phyloP scores from a whole-genome alignment of 257 asterid genomes.

The Penstemon barbatus region DNA sequence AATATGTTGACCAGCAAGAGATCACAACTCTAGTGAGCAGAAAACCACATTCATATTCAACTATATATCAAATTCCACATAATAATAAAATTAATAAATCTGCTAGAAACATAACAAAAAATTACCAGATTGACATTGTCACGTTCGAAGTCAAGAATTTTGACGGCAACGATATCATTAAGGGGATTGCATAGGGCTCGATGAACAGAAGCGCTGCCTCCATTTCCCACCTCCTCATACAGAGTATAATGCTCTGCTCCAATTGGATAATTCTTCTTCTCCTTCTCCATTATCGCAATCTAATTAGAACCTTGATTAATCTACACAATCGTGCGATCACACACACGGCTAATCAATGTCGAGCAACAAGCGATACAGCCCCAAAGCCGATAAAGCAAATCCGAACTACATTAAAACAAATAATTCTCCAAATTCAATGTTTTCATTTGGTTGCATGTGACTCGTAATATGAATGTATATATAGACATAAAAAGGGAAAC shows the following conservation, averaged over 20 bases:
- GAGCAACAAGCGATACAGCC: conserved; percentile 38
- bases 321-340: too few relatives aligned
- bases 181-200: conserved; percentile 75
- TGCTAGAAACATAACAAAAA: neutral
- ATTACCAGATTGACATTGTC: conserved; percentile 84
- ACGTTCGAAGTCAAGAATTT: conserved; percentile 92
- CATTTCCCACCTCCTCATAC: conserved; percentile 85
- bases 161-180: conserved; percentile 76
- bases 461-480: conserved; percentile 13
- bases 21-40: neutral
- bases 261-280: conserved; percentile 87
- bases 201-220: conserved; percentile 91
- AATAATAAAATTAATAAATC: neutral
- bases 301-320: too few relatives aligned
- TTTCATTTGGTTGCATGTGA: conserved; percentile 37
- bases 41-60: neutral
- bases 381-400: conserved; percentile 34
- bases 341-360: conserved; percentile 33
- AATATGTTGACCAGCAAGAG: neutral
- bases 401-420: conserved; percentile 38
- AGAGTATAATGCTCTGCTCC: conserved; percentile 78
- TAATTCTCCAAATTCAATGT: conserved; percentile 13
- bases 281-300: conserved; percentile 48
- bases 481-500: conserved; percentile 31
- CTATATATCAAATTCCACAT: neutral